phyloP scores from a whole-genome alignment of 192 early-diverging fungal species.

The Gamsiella multidivaricata region DNA sequence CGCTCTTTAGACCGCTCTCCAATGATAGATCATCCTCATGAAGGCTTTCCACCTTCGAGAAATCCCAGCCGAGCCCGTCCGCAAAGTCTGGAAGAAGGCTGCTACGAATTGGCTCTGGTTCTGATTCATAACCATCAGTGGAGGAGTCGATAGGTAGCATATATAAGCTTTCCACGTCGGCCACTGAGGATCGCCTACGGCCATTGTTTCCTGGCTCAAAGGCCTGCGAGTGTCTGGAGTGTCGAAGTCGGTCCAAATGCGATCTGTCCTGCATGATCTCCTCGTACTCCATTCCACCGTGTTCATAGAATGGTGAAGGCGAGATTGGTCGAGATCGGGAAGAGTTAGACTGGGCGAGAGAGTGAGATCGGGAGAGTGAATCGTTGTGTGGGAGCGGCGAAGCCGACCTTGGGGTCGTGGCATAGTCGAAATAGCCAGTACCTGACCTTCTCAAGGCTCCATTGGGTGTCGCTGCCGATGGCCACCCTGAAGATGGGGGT shows the following conservation, averaged over 20 bases:
- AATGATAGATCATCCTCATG: constrained; percentile 6
- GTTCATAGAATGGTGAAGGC: constrained; percentile 17
- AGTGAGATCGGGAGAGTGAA: constrained; percentile 33
- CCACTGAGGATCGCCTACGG: constrained; percentile 39
- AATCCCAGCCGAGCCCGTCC: constrained; percentile 47
- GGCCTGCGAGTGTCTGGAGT: constrained; percentile 8
- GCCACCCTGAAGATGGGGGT: constrained; percentile 18
- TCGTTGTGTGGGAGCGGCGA: constrained; percentile 40
- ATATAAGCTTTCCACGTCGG: constrained; percentile 46
- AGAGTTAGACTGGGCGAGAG: constrained; percentile 37
- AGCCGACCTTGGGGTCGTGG: constrained; percentile 25
- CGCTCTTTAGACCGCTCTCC: not conserved
- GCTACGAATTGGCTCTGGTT: constrained; percentile 24
- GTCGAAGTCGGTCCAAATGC: constrained; percentile 25
- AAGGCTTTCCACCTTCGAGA: constrained; percentile 33
- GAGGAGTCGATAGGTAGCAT: constrained; percentile 36
- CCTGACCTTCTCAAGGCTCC: constrained; percentile 2
- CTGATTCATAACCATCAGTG: constrained; percentile 46
- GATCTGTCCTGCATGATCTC: constrained; percentile 44
- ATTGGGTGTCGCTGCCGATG: constrained; percentile 14
- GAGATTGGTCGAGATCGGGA: constrained; percentile 35
- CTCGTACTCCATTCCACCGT: constrained; percentile 30
- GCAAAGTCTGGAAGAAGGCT: constrained; percentile 28
- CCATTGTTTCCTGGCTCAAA: constrained; percentile 26
- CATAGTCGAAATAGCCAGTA: constrained; percentile 34